Conservation (phyloP, 805 yeast genomes). For the Grigorovia jiainica region DNA sequence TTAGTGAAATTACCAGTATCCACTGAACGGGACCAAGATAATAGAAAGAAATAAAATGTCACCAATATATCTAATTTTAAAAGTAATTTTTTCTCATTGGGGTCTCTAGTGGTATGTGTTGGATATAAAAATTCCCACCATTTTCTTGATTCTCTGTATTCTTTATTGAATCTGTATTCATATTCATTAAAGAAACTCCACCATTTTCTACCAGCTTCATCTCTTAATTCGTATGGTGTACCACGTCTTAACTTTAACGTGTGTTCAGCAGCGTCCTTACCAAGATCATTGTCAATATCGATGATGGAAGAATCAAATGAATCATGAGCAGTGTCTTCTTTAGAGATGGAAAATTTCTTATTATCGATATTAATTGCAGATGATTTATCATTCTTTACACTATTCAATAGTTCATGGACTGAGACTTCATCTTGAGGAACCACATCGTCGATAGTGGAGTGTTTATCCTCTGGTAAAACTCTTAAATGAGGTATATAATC, state of each 20-base stretch:
- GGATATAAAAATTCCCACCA: constrained; percentile 30
- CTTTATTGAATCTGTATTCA: constrained; percentile 36
- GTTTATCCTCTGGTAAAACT: constrained; percentile 11
- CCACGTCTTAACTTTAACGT: constrained; percentile 14
- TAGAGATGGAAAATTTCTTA: too few species aligned
- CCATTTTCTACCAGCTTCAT: constrained; percentile 35
- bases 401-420: too few species aligned
- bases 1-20: constrained; percentile 53
- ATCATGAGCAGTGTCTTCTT: background rate
- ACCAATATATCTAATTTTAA: constrained; percentile 48
- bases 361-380: too few species aligned
- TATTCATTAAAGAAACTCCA: constrained; percentile 42
- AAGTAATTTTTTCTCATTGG: constrained; percentile 37
- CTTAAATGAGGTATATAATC: constrained; percentile 22
- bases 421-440: background rate
- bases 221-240: constrained; percentile 32
- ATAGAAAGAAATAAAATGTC: constrained; percentile 46
- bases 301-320: background rate
- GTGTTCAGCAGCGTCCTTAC: background rate
- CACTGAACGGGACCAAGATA: constrained; percentile 60
- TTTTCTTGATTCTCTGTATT: constrained; percentile 23
- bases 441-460: background rate
- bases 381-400: too few species aligned
- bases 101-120: constrained; percentile 29
- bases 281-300: background rate